Base-by-base conservation (phyloP, 78 protist genomes). In the Pigoraptor vietnamica region DNA sequence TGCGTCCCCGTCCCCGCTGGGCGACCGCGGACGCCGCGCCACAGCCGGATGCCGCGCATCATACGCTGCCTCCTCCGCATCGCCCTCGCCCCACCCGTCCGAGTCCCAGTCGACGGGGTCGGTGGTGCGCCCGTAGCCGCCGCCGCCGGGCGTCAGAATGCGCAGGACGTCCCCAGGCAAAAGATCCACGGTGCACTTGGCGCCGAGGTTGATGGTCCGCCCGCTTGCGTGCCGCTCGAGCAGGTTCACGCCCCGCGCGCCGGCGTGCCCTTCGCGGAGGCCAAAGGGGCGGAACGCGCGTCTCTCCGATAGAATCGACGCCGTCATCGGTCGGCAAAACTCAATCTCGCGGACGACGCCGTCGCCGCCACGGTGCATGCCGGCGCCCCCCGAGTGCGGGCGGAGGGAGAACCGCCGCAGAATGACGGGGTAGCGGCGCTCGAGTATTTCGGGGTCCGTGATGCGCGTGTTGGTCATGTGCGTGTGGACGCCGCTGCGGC, bases 381-480 rank as follows among this genome's bases (percentile, higher is more conserved):
- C 99, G 1, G 25, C 33, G 29, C 99, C 99, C n/a, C 99, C 99
- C 10, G 97, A 93, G 36, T 93, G 95, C n/a, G 0, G 32, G 35
- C 99, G 91, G 2, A 98, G 88, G 35, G 81, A 0, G 39, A 97
- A 98, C 35, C 89, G 88, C 56, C 92, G 38, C 2, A 98, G 93
- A 0, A 96, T 0, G 29, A 97, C 98, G 0, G 99, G 98, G 88
- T 96, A 97, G 24, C 97, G 91, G 81, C 95, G 89, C 92, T 98
- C 99, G 92, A 98, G 94, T 32, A 98, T 93, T 91, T 98, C 99
- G 6, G 96, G 95, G 93, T 98, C 99, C 1, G 99, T 97, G 83
- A 96, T 94, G 38, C 99, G 89, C 33, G 99, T 98, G 93, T 98
- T 98, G 39, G 99, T 98, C 99, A 98, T 98, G 94, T 98, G 99